phyloP scores from a whole-genome alignment of 2,329 filamentous ascomycete genomes.

The Tolypocladium endophyticum region DNA sequence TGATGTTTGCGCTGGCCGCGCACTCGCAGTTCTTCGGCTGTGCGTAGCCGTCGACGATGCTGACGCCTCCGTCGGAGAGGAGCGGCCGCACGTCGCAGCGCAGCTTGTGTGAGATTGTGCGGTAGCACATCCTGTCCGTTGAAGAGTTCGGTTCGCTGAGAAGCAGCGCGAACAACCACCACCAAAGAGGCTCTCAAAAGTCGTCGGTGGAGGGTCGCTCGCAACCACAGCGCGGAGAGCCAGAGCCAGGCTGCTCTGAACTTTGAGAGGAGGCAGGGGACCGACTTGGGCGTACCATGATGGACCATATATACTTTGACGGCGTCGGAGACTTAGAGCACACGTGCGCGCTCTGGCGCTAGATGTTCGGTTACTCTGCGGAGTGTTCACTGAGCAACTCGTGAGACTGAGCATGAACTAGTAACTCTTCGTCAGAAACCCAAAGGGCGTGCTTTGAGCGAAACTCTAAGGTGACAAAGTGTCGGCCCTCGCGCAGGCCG shows the following conservation, averaged over 20 bases:
- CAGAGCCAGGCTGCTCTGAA: not conserved
- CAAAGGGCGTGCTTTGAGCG: not conserved
- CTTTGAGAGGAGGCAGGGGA: not conserved
- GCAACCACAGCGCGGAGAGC: too few relatives aligned
- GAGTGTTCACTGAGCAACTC: too few relatives aligned
- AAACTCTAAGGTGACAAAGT: not conserved
- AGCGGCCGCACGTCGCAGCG: constrained; percentile 17
- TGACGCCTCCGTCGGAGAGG: constrained; percentile 11
- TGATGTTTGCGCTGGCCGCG: not conserved
- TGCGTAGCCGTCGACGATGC: constrained; percentile 14
- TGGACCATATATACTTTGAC: not conserved
- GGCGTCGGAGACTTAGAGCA: not conserved
- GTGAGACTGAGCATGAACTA: not conserved
- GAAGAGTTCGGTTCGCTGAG: not conserved
- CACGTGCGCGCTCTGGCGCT: not conserved
- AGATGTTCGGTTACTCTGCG: not conserved
- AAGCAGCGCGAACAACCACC: not conserved
- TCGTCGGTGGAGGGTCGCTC: not conserved
- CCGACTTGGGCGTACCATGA: not conserved
- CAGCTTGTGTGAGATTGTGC: constrained; percentile 14
- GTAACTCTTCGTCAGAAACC: not conserved
- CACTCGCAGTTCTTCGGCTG: constrained; percentile 11
- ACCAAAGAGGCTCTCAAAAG: not conserved
- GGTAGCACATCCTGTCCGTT: constrained; percentile 11
- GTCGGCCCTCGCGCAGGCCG: not conserved